Conservation (phyloP, 176 grass and related monocot genomes). For the Oryza meridionalis region DNA sequence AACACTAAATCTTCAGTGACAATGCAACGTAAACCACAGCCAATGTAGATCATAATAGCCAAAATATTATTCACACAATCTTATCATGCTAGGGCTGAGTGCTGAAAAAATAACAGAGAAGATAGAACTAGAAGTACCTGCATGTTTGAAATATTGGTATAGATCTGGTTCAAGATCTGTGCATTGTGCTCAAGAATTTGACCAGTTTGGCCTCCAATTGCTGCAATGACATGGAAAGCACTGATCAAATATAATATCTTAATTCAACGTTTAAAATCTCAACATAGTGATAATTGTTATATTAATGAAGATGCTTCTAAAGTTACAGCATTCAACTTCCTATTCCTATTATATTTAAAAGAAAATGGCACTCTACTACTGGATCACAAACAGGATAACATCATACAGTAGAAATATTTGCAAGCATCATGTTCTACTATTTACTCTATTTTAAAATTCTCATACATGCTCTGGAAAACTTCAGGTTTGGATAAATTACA, state of each 20-base stretch:
- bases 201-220: slow-evolving; percentile 69
- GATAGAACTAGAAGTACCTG: slow-evolving; percentile 40
- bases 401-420: not conserved
- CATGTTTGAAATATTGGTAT: slow-evolving; percentile 63
- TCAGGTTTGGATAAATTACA: not conserved
- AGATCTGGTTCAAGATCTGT: slow-evolving; percentile 61
- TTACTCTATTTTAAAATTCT: not conserved
- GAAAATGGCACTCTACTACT: slow-evolving; percentile 1
- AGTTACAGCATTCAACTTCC: not conserved
- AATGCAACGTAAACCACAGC: not conserved
- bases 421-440: not conserved
- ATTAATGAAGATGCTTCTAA: not conserved
- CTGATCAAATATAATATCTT: slow-evolving; percentile 17
- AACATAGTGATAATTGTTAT: not conserved
- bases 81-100: not conserved
- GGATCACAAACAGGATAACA: slow-evolving; percentile 18
- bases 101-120: slow-evolving; percentile 1
- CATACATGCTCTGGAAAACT: not conserved
- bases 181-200: slow-evolving; percentile 66
- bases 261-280: not conserved
- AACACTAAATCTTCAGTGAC: not conserved
- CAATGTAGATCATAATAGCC: not conserved
- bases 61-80: slow-evolving; percentile 2
- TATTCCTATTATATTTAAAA: not conserved
- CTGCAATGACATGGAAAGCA: slow-evolving; percentile 41